Evolutionary conservation across 345 rosid genomes (phyloP).

Genomic region (Eucalyptus cloeziana): DNA sequence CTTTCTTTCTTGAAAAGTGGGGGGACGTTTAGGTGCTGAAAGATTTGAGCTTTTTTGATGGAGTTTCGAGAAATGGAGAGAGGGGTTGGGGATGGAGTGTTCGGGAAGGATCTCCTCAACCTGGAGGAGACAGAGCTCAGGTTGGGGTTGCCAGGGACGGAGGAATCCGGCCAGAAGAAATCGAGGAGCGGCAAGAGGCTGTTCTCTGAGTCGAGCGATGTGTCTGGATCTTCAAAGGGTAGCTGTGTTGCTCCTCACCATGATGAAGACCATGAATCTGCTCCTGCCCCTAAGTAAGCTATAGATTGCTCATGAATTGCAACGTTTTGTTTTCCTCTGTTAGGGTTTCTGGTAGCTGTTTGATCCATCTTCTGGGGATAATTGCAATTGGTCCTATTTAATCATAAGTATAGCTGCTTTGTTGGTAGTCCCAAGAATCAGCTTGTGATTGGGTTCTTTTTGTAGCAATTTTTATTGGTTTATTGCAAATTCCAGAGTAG

Average conservation of each 20-base stretch:
- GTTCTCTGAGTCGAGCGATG: conserved; percentile 5
- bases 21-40: background rate
- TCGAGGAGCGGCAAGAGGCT: conserved; percentile 46
- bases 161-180: conserved; percentile 8
- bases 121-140: conserved; percentile 79
- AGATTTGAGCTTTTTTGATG: background rate
- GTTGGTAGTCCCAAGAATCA: background rate
- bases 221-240: background rate
- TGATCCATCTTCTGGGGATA: background rate
- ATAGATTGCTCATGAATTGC: background rate
- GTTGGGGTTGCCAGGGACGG: conserved; percentile 74
- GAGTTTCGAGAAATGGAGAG: conserved; percentile 9
- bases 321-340: background rate
- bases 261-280: conserved; percentile 10
- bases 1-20: background rate
- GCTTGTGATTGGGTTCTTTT: background rate
- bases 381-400: background rate
- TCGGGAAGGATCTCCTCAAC: conserved; percentile 37
- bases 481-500: background rate
- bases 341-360: background rate
- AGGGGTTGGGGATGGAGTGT: conserved; percentile 6
- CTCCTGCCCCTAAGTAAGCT: conserved; percentile 60
- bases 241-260: conserved; percentile 2
- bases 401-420: background rate
- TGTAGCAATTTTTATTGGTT: background rate